Evolutionary conservation across 257 asterid genomes (phyloP), one percentile per base, ranked within the genome.

Genomic region (Echites panduratus): DNA sequence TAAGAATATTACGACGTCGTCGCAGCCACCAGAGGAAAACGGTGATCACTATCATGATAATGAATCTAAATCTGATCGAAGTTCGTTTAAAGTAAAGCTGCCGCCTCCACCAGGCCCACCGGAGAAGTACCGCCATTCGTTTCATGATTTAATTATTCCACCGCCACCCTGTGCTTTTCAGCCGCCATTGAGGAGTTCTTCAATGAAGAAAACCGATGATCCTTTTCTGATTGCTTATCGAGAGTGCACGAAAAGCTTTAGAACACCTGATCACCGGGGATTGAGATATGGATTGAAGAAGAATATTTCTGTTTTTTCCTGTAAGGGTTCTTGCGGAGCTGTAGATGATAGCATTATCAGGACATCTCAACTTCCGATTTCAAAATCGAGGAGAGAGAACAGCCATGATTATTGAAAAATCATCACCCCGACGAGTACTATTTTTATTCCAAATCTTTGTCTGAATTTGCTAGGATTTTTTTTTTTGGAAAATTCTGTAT

Each of bases 201-300:
- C 85, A 0, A 83, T 63, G 82, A 85, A 79, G 77, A 85, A 73
- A 82, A 78, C 38, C 2, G 89, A 91, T 26, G 96, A 92, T 68
- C 98, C 98, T 8, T 92, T 92, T 61, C 74, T 85, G 32, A 80
- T 82, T 5, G 96, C 98, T 9, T 81, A 77, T 59, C 82, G 77
- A 78, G 92, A 92, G 86, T 90, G 91, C 48, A 89, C 96, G 0
- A 89, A 87, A 84, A 84, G 87, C 76, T 50, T 68, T 6, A 79
- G 56, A 57, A 84, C 66, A 73, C 10, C 43, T 27, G 17, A 20
- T 53, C n/a, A 54, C 68, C 76, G 44, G 71, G 58, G 12, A 68
- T 41, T 54, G 72, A 61, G 64, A 73, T 63, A 75, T 72, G 87
- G 89, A 11, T 70, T 78, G 49, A 81, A 66, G 85, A 89, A 81